Evolutionary conservation across 1,139 yeast genomes (phyloP), one percentile per base, ranked within the genome.

Genomic region (Debaryomycetaceae sp.): DNA sequence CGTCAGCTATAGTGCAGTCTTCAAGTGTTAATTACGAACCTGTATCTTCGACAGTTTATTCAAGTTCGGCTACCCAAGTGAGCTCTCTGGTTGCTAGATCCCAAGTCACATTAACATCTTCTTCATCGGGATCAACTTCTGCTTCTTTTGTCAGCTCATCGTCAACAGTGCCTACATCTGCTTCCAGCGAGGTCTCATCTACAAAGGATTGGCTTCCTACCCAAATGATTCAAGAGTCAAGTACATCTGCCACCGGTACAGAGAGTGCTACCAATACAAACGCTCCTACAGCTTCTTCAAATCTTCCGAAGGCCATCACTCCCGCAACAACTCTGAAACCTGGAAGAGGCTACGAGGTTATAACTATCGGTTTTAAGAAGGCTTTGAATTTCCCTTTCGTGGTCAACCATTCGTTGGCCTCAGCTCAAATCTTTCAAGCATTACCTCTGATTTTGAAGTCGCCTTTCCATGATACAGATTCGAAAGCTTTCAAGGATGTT

Each of bases 341-440:
- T 33, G 78, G 78, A 51, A 62, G 46, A 60, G 62, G 78, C 52
- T 84, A 78, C 60, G 68, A 75, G 36, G 58, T 83, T 44, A 77
- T 86, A 42, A 80, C 85, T 11, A 66, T 86, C 60, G 93, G 93
- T n/a, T 85, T 86, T 69, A 80, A 81, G 54, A 62, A 78, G 41
- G 78, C 80, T 11, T 76, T 84, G 66, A 84, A 84, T 60, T 86
- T 84, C 62, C 84, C 86, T 39, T 86, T 84, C 60, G 84, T 85
- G 47, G 89, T 83, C 37, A 65, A 72, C 44, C 80, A 82, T 57
- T 75, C 89, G 1, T 68, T 83, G 49, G 75, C 89, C 6, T 80
- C 89, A 33, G 91, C 91, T 3, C 93, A 86, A 63, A 82, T 86
- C 35, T 84, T 86, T 67, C 80, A 83, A 57, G 84, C 78, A 61